Percentiles rank a stretch among this genome's conserved stretches.
phyloP scores from a whole-genome alignment of 306 rosid species.

The Inga laurina region DNA sequence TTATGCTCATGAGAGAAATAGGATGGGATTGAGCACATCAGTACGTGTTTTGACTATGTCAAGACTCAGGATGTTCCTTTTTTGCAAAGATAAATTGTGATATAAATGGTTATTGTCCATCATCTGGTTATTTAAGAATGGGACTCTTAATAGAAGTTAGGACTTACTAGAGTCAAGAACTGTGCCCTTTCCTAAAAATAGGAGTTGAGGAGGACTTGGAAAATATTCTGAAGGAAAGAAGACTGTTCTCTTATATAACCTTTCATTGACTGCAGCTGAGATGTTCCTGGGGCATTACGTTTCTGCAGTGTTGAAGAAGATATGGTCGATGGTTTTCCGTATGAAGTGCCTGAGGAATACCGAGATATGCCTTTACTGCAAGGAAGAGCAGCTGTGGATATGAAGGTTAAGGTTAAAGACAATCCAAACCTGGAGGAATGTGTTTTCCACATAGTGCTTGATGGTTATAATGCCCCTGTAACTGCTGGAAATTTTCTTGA shows the following conservation, averaged over 20 bases:
- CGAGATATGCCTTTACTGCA: constrained; percentile 79
- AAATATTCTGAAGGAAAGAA: constrained; percentile 52
- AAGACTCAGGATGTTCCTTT: constrained; percentile 23
- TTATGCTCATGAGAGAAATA: constrained; percentile 21
- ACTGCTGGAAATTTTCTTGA: constrained; percentile 94
- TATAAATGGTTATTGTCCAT: neutral
- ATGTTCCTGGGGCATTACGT: constrained; percentile 99
- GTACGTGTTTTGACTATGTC: neutral
- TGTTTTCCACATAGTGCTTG: constrained; percentile 89
- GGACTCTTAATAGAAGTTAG: constrained; percentile 8
- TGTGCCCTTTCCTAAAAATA: constrained; percentile 27
- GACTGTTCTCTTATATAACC: constrained; percentile 81
- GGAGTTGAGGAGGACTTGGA: constrained; percentile 46
- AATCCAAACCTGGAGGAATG: constrained; percentile 80
- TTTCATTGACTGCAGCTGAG: constrained; percentile 99
- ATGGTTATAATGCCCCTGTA: constrained; percentile 94
- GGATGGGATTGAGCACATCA: neutral
- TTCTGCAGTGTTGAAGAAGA: constrained; percentile 99
- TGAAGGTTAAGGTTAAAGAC: constrained; percentile 99
- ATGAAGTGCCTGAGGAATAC: constrained; percentile 87
- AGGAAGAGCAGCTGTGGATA: constrained; percentile 96
- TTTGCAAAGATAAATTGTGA: neutral
- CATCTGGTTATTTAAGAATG: constrained; percentile 7
- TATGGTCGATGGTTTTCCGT: constrained; percentile 96
- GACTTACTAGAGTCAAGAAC: constrained; percentile 19